phyloP scores from a whole-genome alignment of 2,329 filamentous ascomycete species.

The Plectosphaerella plurivora region DNA sequence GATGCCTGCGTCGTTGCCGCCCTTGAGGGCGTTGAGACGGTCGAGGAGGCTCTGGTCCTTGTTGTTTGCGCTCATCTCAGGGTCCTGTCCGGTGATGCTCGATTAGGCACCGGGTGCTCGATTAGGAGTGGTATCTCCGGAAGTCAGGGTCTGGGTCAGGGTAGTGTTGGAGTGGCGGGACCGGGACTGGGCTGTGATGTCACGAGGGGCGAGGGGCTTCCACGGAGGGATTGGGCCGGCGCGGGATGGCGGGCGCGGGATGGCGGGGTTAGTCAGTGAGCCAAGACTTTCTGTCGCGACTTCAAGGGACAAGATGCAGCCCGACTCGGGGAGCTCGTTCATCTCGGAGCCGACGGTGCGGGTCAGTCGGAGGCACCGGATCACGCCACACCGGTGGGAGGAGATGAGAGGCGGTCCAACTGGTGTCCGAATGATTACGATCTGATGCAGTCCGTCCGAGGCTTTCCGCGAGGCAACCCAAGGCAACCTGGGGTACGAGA shows the following conservation, averaged over 20 bases:
- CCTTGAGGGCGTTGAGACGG: constrained; percentile 49
- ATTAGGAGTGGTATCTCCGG: neutral
- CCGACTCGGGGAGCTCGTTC: too few relatives aligned
- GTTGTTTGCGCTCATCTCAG: neutral
- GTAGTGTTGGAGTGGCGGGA: neutral
- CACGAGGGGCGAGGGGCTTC: neutral
- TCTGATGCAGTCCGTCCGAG: too few relatives aligned
- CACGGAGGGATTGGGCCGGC: neutral
- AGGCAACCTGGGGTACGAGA: too few relatives aligned
- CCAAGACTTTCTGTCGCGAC: too few relatives aligned
- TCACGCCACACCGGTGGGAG: neutral
- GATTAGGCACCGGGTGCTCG: neutral
- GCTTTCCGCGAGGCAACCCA: too few relatives aligned
- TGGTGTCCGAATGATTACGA: too few relatives aligned
- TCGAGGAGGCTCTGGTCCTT: constrained; percentile 44
- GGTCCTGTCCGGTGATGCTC: neutral
- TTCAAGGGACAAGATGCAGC: too few relatives aligned
- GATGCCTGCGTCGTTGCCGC: constrained; percentile 18
- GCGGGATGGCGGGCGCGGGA: too few relatives aligned
- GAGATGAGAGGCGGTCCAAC: neutral
- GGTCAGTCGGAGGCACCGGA: too few relatives aligned
- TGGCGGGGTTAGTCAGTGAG: too few relatives aligned
- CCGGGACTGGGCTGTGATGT: neutral
- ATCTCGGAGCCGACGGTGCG: too few relatives aligned
- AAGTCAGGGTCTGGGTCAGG: neutral